phyloP scores from a whole-genome alignment of 495 filamentous ascomycete species.

The Penicillium samsonianum region DNA sequence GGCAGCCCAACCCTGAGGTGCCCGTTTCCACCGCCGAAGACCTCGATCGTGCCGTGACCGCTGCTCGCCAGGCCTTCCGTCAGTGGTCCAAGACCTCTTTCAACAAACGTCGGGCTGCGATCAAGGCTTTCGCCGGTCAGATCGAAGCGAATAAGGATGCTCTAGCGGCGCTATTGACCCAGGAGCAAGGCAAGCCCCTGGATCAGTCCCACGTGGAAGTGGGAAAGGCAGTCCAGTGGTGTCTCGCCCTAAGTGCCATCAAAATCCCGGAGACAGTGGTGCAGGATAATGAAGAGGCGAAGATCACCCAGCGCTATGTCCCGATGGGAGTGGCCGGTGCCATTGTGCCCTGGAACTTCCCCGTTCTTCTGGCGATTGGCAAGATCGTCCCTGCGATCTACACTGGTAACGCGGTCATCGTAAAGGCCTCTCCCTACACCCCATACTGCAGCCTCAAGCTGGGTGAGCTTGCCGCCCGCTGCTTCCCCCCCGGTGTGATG shows the following conservation, averaged over 20 bases:
- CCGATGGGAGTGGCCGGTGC: slow-evolving; percentile 61
- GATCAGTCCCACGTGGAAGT: slow-evolving; percentile 29
- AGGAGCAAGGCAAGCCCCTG: slow-evolving; percentile 60
- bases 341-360: slow-evolving; percentile 67
- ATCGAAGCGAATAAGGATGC: too few relatives aligned
- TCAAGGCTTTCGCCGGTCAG: too few relatives aligned
- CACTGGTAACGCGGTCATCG: slow-evolving; percentile 59
- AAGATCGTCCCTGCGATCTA: slow-evolving; percentile 58
- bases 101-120: slow-evolving; percentile 57
- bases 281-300: too few relatives aligned
- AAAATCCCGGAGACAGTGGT: too few relatives aligned
- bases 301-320: slow-evolving; percentile 51
- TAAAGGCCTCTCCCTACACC: slow-evolving; percentile 67
- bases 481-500: slow-evolving; percentile 68
- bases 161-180: slow-evolving; percentile 44
- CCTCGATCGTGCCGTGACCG: slow-evolving; percentile 54
- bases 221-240: slow-evolving; percentile 26
- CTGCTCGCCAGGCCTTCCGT: slow-evolving; percentile 51
- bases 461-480: slow-evolving; percentile 58
- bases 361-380: slow-evolving; percentile 56
- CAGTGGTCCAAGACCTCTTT: slow-evolving; percentile 52
- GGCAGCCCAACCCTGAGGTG: slow-evolving; percentile 52
- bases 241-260: too few relatives aligned
- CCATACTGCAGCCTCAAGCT: slow-evolving; percentile 68
- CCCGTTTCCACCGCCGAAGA: slow-evolving; percentile 55